A percentile compares a stretch with the other conserved stretches of the same genome.
Evolutionary conservation across 2,329 filamentous ascomycete genomes (phyloP).

Genomic region (Paraphaeosphaeria minitans): DNA sequence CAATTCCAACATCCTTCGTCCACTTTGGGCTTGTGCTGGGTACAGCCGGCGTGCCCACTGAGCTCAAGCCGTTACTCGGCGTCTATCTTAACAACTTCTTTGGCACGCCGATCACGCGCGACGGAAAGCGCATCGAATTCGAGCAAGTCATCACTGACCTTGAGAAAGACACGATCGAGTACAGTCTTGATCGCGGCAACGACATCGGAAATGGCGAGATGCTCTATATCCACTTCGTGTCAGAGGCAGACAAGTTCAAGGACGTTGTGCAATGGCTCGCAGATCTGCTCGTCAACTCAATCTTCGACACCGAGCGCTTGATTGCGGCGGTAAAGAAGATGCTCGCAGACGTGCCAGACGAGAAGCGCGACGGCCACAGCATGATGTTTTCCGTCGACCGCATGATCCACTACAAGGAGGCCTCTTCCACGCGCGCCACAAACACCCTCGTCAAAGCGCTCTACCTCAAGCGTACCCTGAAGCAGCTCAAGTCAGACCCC

Average conservation of each 20-base stretch:
- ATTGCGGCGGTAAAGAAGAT: constrained; percentile 74
- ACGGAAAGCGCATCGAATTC: constrained; percentile 80
- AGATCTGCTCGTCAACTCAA: constrained; percentile 83
- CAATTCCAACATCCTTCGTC: constrained; percentile 91
- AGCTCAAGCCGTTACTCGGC: constrained; percentile 80
- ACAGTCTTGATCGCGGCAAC: constrained; percentile 71
- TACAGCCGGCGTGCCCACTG: constrained; percentile 75
- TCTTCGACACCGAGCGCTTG: constrained; percentile 77
- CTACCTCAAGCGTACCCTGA: constrained; percentile 84
- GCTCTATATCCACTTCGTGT: constrained; percentile 78
- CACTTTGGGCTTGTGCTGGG: constrained; percentile 81
- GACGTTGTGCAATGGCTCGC: constrained; percentile 82
- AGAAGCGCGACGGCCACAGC: constrained; percentile 81
- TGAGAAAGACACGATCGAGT: constrained; percentile 88
- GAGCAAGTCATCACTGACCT: constrained; percentile 91
- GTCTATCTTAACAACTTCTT: constrained; percentile 94
- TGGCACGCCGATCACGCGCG: constrained; percentile 80
- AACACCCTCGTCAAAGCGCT: constrained; percentile 84
- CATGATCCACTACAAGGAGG: constrained; percentile 78
- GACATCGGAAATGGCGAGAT: constrained; percentile 80
- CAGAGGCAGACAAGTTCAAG: constrained; percentile 86
- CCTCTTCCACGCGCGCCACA: constrained; percentile 77
- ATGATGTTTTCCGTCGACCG: constrained; percentile 69
- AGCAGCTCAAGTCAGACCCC: constrained; percentile 77
- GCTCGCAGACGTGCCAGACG: constrained; percentile 87